Conservation (phyloP, 2,329 filamentous ascomycete species). For the Monilinia laxa region DNA sequence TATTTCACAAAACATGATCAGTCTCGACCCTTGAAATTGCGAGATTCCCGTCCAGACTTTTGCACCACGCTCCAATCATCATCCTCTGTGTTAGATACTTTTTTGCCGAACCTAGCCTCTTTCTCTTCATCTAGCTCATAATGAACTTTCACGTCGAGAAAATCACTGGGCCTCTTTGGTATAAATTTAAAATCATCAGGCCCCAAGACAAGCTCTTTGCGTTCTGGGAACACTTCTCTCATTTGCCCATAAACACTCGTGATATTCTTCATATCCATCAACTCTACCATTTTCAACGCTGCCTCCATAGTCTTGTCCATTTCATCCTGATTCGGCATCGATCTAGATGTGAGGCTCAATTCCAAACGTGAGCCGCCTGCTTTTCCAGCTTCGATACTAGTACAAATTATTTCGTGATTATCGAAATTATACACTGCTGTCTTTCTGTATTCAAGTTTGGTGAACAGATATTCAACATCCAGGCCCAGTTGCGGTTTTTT, state of each 20-base stretch:
- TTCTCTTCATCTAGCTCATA: neutral
- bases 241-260: neutral
- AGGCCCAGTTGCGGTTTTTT: neutral
- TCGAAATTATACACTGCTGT: slow-evolving; percentile 31
- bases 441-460: slow-evolving; percentile 37
- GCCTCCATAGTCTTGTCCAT: slow-evolving; percentile 28
- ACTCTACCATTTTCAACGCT: slow-evolving; percentile 24
- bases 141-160: slow-evolving; percentile 1
- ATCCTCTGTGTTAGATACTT: neutral
- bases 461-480: slow-evolving; percentile 40
- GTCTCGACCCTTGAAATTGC: neutral
- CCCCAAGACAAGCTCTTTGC: neutral
- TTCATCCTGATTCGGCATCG: slow-evolving; percentile 12
- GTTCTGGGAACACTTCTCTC: slow-evolving; percentile 12
- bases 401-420: slow-evolving; percentile 35
- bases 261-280: slow-evolving; percentile 14
- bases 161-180: slow-evolving; percentile 16
- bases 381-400: slow-evolving; percentile 38
- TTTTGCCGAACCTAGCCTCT: neutral
- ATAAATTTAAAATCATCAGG: slow-evolving; percentile 16
- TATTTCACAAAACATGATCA: neutral
- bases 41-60: neutral
- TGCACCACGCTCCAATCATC: neutral
- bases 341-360: slow-evolving; percentile 30
- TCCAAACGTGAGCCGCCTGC: slow-evolving; percentile 37